Evolutionary conservation across 2,329 filamentous ascomycete species (phyloP).

Genomic region (Cladosporium halotolerans): DNA sequence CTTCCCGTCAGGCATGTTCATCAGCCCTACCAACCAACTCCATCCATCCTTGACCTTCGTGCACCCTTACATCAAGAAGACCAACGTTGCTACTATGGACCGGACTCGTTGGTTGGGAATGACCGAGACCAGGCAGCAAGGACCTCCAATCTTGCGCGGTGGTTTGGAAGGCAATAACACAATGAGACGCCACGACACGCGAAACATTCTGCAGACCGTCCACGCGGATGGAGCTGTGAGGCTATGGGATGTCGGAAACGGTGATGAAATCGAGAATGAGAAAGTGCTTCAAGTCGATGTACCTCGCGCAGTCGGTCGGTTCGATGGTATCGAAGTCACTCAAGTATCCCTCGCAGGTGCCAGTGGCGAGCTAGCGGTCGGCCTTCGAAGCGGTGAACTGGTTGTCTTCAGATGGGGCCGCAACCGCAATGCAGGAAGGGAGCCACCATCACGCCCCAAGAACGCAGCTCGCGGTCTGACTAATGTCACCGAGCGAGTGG

Average conservation of each 20-base stretch:
- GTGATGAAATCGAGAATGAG: slow-evolving; percentile 87
- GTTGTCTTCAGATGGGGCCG: slow-evolving; percentile 82
- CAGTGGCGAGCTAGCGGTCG: slow-evolving; percentile 79
- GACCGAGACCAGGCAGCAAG: slow-evolving; percentile 74
- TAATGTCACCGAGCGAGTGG: slow-evolving; percentile 66
- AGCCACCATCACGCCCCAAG: slow-evolving; percentile 47
- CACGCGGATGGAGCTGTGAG: slow-evolving; percentile 90
- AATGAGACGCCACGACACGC: slow-evolving; percentile 69
- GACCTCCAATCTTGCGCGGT: slow-evolving; percentile 70
- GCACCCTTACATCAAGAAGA: slow-evolving; percentile 76
- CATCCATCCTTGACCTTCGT: slow-evolving; percentile 82
- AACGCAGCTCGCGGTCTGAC: slow-evolving; percentile 52
- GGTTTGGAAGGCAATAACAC: slow-evolving; percentile 66
- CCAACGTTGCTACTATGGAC: slow-evolving; percentile 66
- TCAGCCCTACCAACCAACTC: slow-evolving; percentile 86
- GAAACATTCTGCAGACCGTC: slow-evolving; percentile 78
- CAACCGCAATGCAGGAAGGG: slow-evolving; percentile 66
- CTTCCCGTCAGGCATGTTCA: slow-evolving; percentile 86
- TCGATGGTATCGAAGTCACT: slow-evolving; percentile 68
- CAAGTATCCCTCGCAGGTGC: slow-evolving; percentile 72
- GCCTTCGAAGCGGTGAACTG: slow-evolving; percentile 75
- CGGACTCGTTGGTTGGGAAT: slow-evolving; percentile 82
- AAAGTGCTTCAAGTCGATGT: slow-evolving; percentile 78
- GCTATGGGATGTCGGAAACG: slow-evolving; percentile 87
- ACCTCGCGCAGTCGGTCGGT: slow-evolving; percentile 72